Percentiles rank a stretch among this genome's conserved stretches.
These are phyloP conservation scores for Limnomonas spitsbergensis DNA, from an alignment of 139 green algal species.

Conservation along the genomic window DNA sequence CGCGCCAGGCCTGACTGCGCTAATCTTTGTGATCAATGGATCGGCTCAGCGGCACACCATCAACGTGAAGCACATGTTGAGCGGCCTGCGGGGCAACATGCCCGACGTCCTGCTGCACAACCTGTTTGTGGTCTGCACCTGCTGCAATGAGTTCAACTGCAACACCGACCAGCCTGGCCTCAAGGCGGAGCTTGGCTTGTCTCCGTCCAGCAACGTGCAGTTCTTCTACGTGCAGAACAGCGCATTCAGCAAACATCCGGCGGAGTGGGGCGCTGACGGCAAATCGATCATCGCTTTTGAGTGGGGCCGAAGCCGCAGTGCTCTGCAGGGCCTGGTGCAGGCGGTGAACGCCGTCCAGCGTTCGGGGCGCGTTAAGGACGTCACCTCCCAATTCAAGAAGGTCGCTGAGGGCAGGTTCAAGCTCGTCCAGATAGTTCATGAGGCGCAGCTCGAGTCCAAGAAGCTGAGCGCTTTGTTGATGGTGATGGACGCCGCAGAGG, in stretches of 20 bases:
- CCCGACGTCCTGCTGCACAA: background rate
- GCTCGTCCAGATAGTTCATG: background rate
- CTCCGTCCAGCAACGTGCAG: background rate
- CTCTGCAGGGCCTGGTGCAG: no score
- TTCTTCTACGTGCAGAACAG: slow-evolving; percentile 6
- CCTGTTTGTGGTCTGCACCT: slow-evolving; percentile 1
- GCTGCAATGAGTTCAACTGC: background rate
- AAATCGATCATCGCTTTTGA: no score
- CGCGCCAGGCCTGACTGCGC: background rate
- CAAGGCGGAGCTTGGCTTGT: background rate
- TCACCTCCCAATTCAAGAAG: background rate
- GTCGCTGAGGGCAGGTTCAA: background rate
- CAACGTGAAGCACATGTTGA: background rate
- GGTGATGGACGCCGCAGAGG: background rate
- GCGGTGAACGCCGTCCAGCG: background rate
- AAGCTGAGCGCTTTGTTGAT: background rate
- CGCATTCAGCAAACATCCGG: background rate
- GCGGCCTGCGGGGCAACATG: background rate
- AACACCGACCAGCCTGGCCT: background rate
- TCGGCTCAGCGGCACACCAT: background rate
- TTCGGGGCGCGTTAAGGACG: background rate
- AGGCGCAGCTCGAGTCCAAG: background rate
- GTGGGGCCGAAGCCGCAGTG: no score
- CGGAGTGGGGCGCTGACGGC: background rate
- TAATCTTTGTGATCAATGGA: background rate